Evolutionary conservation across 352 stramenopile genomes (phyloP).

Genomic region (Elongisporangium prolatum): DNA sequence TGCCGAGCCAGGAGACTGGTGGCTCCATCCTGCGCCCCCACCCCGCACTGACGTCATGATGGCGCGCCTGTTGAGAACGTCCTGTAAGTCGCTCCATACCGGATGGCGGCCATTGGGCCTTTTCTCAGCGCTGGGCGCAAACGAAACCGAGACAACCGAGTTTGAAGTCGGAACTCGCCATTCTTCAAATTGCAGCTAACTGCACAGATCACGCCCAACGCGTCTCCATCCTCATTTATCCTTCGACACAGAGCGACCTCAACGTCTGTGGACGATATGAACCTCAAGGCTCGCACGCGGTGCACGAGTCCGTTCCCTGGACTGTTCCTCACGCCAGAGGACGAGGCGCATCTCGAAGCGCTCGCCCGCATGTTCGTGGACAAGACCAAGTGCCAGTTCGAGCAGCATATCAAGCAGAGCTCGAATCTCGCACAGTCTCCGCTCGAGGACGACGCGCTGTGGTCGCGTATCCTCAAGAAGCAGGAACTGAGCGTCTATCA

Average conservation of each 20-base stretch:
- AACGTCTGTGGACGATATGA: background rate
- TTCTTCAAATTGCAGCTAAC: background rate
- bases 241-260: background rate
- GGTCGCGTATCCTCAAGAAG: background rate
- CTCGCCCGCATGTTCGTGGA: conserved; percentile 22
- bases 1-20: background rate
- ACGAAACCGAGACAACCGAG: background rate
- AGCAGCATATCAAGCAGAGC: conserved; percentile 7
- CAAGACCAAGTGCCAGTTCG: conserved; percentile 28
- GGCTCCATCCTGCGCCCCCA: background rate
- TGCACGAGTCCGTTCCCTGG: conserved; percentile 34
- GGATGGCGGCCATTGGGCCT: background rate
- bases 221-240: background rate
- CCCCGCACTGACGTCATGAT: background rate
- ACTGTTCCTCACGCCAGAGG: conserved; percentile 17
- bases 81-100: background rate
- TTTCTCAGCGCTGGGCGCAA: background rate
- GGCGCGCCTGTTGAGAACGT: background rate
- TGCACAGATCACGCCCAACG: background rate
- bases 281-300: conserved; percentile 10
- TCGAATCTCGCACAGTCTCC: background rate
- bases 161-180: background rate
- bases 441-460: background rate
- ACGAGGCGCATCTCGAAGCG: conserved; percentile 14
- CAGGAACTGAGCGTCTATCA: background rate